Evolutionary conservation across 2,329 filamentous ascomycete species (phyloP).

Genomic region (Emergomyces pasteurianus): DNA sequence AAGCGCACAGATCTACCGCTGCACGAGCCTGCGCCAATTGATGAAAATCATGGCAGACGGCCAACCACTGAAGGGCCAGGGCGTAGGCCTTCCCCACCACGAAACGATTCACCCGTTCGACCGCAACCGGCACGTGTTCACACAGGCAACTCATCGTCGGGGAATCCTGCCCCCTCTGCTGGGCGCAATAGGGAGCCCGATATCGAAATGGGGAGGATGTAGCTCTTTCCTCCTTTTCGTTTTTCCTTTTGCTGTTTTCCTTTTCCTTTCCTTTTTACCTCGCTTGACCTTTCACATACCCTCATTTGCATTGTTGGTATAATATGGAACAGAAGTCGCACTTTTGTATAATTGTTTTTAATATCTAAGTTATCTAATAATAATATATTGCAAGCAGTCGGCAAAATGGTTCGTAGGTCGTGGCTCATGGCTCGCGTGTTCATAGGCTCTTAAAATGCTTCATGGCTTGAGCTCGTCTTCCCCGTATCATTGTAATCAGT

Average conservation of each 20-base stretch:
- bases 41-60: conserved; percentile 9
- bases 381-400: neutral
- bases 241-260: conserved; percentile 3
- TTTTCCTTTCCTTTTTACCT: neutral
- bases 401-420: neutral
- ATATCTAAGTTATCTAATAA: neutral
- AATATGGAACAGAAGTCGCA: too few species aligned
- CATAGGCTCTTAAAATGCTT: neutral
- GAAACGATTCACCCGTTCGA: conserved; percentile 9
- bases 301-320: neutral
- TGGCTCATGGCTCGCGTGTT: neutral
- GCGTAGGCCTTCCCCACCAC: neutral
- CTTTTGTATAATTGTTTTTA: neutral
- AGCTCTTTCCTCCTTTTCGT: neutral
- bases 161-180: neutral
- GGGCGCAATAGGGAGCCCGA: conserved; percentile 17
- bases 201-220: conserved; percentile 12
- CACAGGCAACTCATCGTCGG: neutral
- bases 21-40: conserved; percentile 2
- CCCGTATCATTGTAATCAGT: neutral
- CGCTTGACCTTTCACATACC: conserved; percentile 1
- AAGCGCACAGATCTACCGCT: neutral
- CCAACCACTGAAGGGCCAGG: conserved; percentile 1
- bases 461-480: neutral
- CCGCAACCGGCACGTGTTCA: conserved; percentile 14